These are phyloP conservation scores for Suillus placidus DNA, from an alignment of 768 basidiomycete genomes.

Conservation along the genomic window DNA sequence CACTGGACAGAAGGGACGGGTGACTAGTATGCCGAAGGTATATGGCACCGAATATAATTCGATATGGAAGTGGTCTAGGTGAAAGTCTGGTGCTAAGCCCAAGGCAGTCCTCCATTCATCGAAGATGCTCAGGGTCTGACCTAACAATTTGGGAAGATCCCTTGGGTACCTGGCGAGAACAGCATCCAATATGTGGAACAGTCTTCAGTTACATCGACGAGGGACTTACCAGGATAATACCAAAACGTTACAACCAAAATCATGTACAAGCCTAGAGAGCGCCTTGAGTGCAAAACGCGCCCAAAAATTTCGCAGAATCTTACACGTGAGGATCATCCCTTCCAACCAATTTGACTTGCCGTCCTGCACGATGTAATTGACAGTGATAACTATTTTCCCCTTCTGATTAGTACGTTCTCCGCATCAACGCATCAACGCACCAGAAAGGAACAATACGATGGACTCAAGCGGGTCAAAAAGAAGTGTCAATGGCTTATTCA, in stretches of 20 bases:
- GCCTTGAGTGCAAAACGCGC: not conserved
- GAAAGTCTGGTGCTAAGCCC: not conserved
- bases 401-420: not conserved
- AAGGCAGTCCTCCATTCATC: too few species aligned
- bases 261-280: slow-evolving; percentile 49
- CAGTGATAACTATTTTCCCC: slow-evolving; percentile 61
- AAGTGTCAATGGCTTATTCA: slow-evolving; percentile 77
- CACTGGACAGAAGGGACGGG: not conserved
- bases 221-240: slow-evolving; percentile 50
- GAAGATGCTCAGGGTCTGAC: not conserved
- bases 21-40: not conserved
- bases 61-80: not conserved
- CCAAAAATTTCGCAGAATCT: slow-evolving; percentile 14
- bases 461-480: slow-evolving; percentile 90
- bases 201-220: too few species aligned
- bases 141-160: slow-evolving; percentile 3
- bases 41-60: not conserved
- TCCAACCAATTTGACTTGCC: slow-evolving; percentile 93
- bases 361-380: slow-evolving; percentile 84
- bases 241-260: slow-evolving; percentile 59
- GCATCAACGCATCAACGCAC: slow-evolving; percentile 13
- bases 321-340: slow-evolving; percentile 74
- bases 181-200: not conserved
- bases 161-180: not conserved
- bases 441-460: slow-evolving; percentile 24